phyloP scores from a whole-genome alignment of 23 red algal genomes.

The Cyanidiococcus yangmingshanensis region DNA sequence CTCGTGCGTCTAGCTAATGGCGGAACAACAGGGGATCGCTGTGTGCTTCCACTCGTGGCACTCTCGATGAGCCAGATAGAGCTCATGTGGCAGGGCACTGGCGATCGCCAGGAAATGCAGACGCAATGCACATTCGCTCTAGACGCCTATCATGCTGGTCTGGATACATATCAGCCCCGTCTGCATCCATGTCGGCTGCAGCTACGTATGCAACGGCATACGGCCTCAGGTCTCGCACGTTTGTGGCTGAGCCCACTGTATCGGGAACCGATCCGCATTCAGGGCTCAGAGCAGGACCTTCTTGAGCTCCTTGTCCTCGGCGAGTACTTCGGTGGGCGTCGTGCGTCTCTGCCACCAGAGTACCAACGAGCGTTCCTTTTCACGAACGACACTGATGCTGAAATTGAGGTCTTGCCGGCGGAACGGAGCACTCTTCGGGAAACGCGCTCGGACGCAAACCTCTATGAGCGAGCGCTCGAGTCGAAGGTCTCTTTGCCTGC shows the following conservation, averaged over 20 bases:
- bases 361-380: neutral
- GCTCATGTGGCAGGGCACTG: neutral
- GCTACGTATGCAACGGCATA: neutral
- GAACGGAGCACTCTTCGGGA: no score
- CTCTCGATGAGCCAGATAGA: neutral
- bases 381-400: neutral
- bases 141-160: neutral
- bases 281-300: conserved; percentile 3
- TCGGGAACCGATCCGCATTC: neutral
- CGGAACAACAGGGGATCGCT: neutral
- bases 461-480: no score
- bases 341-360: neutral
- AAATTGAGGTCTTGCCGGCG: neutral
- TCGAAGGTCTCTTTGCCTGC: no score
- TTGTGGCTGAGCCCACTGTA: neutral
- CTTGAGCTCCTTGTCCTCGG: neutral
- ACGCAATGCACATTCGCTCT: conserved; percentile 1
- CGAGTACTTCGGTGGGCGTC: neutral
- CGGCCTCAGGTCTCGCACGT: neutral
- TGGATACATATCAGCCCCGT: neutral
- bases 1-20: neutral
- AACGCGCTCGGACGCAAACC: no score
- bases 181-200: neutral
- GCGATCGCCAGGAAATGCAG: neutral
- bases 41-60: conserved; percentile 5